Base-by-base conservation (phyloP, 2,329 filamentous ascomycete species). In the Fusarium mangiferae region DNA sequence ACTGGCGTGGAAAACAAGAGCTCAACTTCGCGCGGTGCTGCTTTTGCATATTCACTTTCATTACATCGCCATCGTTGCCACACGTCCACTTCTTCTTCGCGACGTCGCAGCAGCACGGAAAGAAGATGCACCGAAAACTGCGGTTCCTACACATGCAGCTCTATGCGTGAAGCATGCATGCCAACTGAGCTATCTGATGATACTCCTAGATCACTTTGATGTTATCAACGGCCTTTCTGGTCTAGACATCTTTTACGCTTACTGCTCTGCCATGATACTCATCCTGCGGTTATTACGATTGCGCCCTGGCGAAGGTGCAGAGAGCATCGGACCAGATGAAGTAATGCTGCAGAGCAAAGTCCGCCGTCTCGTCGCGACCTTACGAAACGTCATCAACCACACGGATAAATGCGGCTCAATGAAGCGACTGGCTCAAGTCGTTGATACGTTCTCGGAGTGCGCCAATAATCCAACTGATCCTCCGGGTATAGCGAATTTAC, bases 171-270 rank as follows among this genome's bases (percentile, higher is more conserved):
- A 74, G 44, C 79, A 82, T 41, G 81, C 81, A 20, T 78, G 75
- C 12, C 81, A 82, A 49, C 69, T 83, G 44, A 75, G 79, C 28
- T 77, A 77, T 11, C 66, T 82, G 0, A 75, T 80, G 49, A 74
- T 82, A 20, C 73, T 83, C 2, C 77, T 83, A 0, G 78, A 81
- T 41, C 75, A 74, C 8, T 81, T 82, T 44, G 73, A 78, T 26
- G 74, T 81, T 2, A 56, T 83, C 12, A 80, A 82, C 54, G 81
- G 82, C 3, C 70, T 81, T 13, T 81, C 81, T 2, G 80, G 80
- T 4, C 72, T 82, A 1, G 82, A 83, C 36, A 74, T 82, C 5
- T 83, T 82, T 41, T 83, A 83, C 57, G 76, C 79, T 39, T 82
- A 82, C 64, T 82, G 78, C 48, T 78, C 80, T 4, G 77, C 77